Evolutionary conservation across 306 rosid species (phyloP), one percentile per base, ranked within the genome.

Genomic region (Canavalia ensiformis): DNA sequence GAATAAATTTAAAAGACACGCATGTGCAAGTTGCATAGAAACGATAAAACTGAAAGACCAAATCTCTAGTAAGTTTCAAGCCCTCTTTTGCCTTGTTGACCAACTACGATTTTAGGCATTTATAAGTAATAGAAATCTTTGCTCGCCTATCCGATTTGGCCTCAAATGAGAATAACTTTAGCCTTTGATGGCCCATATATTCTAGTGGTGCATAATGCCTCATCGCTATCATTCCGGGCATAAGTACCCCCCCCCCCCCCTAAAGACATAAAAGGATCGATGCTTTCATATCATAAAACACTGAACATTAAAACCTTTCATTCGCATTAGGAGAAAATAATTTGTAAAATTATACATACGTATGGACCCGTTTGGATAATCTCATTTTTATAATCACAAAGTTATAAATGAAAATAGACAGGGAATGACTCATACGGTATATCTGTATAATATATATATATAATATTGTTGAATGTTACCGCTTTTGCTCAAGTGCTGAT

Each of bases 131-230:
- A 50, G 51, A 5, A 8, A 31, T 33, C 69, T 45, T 58, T 10
- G 29, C 76, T 44, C 34, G n/a, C 39, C 41, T 39, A 41, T 81
- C 68, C 37, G n/a, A 68, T 67, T 47, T 82, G 31, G 46, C 65
- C 73, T 50, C 58, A 75, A 56, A 75, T 51, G 10, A 76, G 82
- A 76, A 82, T 82, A 76, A 68, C 78, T 76, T 68, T 76, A 68
- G 50, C 50, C 50, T 63, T 75, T 76, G 67, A 75, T 67, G 73
- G 55, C 57, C 54, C 71, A 82, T 46, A 45, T 35, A 65, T 75
- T 8, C 75, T 46, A 82, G 77, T 76, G 85, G 49, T 76, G 78
- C 68, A 76, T 60, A 62, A 83, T 60, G 56, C 59, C 64, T 69
- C 55, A 25, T 70, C 7, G 50, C 78, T 76, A 76, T 81, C 79